A percentile compares a stretch with the other conserved stretches of the same genome.
These are phyloP conservation scores for Bipolaris sorokiniana DNA, from an alignment of 2,329 filamentous ascomycete species.

Conservation along the genomic window DNA sequence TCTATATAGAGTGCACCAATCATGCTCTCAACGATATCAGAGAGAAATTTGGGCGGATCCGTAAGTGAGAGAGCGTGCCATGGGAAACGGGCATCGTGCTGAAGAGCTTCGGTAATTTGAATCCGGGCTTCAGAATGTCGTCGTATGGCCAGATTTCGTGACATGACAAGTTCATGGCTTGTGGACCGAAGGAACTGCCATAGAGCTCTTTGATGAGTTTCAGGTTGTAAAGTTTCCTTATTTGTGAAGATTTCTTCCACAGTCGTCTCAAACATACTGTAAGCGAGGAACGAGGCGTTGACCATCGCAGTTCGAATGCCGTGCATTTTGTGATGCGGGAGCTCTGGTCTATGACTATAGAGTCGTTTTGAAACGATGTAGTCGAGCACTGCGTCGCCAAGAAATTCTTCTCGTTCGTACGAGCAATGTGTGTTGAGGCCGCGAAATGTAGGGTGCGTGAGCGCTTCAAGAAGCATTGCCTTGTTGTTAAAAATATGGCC, in stretches of 20 bases:
- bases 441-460: slow-evolving; percentile 74
- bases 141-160: slow-evolving; percentile 54
- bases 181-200: slow-evolving; percentile 74
- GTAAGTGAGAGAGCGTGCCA: slow-evolving; percentile 75
- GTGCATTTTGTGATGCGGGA: slow-evolving; percentile 71
- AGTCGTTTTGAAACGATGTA: slow-evolving; percentile 71
- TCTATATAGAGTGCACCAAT: slow-evolving; percentile 87
- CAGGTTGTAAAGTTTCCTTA: slow-evolving; percentile 40
- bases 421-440: slow-evolving; percentile 53
- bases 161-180: slow-evolving; percentile 55
- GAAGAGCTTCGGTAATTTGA: slow-evolving; percentile 59
- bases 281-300: slow-evolving; percentile 81
- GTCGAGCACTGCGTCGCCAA: slow-evolving; percentile 87
- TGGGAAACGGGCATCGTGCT: slow-evolving; percentile 65
- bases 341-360: slow-evolving; percentile 57
- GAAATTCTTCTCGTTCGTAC: slow-evolving; percentile 82
- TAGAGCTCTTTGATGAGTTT: slow-evolving; percentile 53
- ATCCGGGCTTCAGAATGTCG: slow-evolving; percentile 59
- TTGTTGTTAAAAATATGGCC: slow-evolving; percentile 74
- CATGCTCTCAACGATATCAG: slow-evolving; percentile 72
- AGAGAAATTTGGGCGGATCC: slow-evolving; percentile 33
- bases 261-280: slow-evolving; percentile 68
- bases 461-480: slow-evolving; percentile 73
- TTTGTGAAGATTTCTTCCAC: slow-evolving; percentile 45
- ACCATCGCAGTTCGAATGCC: slow-evolving; percentile 75